A percentile compares a stretch with the other conserved stretches of the same genome.
Evolutionary conservation across 192 early-diverging fungal genomes (phyloP).

Genomic region (Spizellomyces punctatus): DNA sequence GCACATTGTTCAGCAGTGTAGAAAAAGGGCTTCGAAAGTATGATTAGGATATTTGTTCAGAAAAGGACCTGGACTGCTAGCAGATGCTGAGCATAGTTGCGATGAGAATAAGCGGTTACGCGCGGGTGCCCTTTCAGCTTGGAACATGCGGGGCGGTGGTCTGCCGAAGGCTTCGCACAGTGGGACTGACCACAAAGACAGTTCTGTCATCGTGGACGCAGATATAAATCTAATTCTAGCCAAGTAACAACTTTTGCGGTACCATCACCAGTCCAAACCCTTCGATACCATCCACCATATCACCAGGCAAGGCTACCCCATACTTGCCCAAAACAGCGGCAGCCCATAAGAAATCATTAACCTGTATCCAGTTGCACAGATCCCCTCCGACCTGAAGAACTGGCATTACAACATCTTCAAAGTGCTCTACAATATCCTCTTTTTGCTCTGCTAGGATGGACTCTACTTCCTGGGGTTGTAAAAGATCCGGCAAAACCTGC

Average conservation of each 20-base stretch:
- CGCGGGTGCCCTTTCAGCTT: too few relatives aligned
- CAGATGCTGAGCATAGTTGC: too few relatives aligned
- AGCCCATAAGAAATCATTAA: conserved; percentile 30
- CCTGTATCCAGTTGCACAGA: not conserved
- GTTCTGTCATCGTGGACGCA: too few relatives aligned
- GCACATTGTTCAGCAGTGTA: too few relatives aligned
- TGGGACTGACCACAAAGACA: too few relatives aligned
- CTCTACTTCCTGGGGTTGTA: not conserved
- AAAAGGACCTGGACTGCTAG: too few relatives aligned
- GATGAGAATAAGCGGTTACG: too few relatives aligned
- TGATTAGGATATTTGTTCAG: too few relatives aligned
- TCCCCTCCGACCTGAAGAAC: not conserved
- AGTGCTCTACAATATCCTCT: conserved; percentile 22
- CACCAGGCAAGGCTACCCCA: conserved; percentile 13
- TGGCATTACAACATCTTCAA: conserved; percentile 14
- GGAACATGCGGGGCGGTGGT: too few relatives aligned
- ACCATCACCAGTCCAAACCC: conserved; percentile 19
- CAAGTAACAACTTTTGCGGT: not conserved
- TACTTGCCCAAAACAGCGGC: conserved; percentile 29
- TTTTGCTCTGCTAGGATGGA: conserved; percentile 1
- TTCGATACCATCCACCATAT: not conserved
- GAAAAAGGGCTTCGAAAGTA: too few relatives aligned
- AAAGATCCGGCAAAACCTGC: not conserved
- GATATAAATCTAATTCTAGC: too few relatives aligned
- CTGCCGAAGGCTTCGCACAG: too few relatives aligned